Percentiles rank a stretch among this genome's conserved stretches.
Conservation (phyloP, 148 eudicot genomes). For the Silene conica region DNA sequence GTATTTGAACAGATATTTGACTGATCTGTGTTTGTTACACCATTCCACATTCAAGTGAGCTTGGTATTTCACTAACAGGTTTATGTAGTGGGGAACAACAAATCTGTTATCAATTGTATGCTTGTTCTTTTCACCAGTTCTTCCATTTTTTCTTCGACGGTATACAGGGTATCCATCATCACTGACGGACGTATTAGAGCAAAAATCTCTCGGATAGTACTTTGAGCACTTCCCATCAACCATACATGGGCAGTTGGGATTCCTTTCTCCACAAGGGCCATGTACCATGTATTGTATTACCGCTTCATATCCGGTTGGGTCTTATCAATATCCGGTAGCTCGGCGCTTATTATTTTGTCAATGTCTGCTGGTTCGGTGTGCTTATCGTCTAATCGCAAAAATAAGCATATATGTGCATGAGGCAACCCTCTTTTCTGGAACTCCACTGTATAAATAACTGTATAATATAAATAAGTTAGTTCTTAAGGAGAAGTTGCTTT, state of each 20-base stretch:
- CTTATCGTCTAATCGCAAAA: background rate
- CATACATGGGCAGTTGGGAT: background rate
- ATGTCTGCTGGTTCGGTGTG: background rate
- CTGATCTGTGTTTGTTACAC: too few relatives aligned
- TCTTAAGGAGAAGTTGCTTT: too few relatives aligned
- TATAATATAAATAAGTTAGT: background rate
- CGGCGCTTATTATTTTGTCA: background rate
- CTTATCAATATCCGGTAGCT: background rate
- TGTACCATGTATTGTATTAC: background rate
- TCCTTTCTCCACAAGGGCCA: background rate
- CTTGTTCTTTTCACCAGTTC: too few relatives aligned
- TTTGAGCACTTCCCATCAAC: background rate
- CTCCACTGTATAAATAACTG: slow-evolving; percentile 26
- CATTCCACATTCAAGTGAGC: too few relatives aligned
- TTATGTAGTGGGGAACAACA: too few relatives aligned
- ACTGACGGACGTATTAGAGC: background rate
- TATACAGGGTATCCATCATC: too few relatives aligned
- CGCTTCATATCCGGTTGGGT: background rate
- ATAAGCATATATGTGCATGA: slow-evolving; percentile 3
- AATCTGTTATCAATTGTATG: too few relatives aligned
- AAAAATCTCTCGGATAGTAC: background rate
- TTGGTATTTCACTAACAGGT: too few relatives aligned
- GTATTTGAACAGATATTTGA: too few relatives aligned
- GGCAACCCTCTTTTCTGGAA: slow-evolving; percentile 18
- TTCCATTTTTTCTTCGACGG: too few relatives aligned